Conservation (phyloP, 441 rosid species). For the Viola pubescens region DNA sequence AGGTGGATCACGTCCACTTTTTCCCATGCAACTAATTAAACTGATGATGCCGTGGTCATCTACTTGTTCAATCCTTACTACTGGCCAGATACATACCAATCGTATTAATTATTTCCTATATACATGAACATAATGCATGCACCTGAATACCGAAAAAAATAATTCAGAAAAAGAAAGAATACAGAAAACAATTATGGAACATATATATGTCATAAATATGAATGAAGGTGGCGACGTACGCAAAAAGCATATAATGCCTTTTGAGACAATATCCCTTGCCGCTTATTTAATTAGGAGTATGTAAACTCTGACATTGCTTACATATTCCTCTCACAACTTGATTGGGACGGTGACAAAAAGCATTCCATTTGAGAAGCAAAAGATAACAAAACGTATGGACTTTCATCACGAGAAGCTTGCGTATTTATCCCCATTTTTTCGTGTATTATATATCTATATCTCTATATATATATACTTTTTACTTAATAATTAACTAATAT, state of each 20-base stretch:
- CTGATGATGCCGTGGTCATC: too few relatives aligned
- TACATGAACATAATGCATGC: too few relatives aligned
- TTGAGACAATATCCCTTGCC: background rate
- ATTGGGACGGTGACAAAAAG: background rate
- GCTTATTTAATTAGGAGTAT: background rate
- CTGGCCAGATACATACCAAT: too few relatives aligned
- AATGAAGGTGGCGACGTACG: background rate
- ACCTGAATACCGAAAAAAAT: background rate
- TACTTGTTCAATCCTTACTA: too few relatives aligned
- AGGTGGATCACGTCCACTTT: too few relatives aligned
- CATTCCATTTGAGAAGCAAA: background rate
- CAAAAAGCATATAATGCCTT: background rate
- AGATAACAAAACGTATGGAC: constrained; percentile 7
- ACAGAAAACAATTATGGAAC: background rate
- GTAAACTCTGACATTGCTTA: background rate
- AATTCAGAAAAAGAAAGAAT: background rate
- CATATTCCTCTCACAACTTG: background rate
- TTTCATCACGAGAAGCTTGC: constrained; percentile 3
- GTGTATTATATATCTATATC: too few relatives aligned
- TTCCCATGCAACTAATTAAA: too few relatives aligned
- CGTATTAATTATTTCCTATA: too few relatives aligned
- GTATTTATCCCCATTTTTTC: too few relatives aligned
- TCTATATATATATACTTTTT: too few relatives aligned
- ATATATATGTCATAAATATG: background rate
- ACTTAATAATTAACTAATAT: too few relatives aligned